Conservation (phyloP, 495 filamentous ascomycete species). For the Apiosordaria backusii region DNA sequence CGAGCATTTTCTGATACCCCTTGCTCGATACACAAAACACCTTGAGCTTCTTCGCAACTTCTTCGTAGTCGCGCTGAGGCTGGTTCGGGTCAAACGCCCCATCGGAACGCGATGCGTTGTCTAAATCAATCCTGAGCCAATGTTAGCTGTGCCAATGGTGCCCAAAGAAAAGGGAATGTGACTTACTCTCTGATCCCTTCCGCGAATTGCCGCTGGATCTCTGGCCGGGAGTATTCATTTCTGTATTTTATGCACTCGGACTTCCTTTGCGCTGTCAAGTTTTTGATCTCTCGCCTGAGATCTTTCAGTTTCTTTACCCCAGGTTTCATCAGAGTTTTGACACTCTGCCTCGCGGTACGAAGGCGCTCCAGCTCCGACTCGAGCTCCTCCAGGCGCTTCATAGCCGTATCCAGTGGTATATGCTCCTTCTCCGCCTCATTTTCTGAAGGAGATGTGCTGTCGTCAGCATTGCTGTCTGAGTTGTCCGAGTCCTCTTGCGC, state of each 20-base stretch:
- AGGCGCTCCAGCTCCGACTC: too few species aligned
- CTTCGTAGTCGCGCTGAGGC: constrained; percentile 52
- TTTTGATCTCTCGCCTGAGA: constrained; percentile 26
- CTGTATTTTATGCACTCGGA: constrained; percentile 51
- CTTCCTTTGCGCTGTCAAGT: constrained; percentile 30
- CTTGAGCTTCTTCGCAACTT: constrained; percentile 49
- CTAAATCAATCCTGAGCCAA: constrained; percentile 20
- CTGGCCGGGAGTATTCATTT: constrained; percentile 50
- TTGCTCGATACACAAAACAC: constrained; percentile 61
- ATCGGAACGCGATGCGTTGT: constrained; percentile 11
- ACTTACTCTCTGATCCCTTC: constrained; percentile 49
- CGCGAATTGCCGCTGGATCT: constrained; percentile 56
- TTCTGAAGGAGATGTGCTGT: too few species aligned
- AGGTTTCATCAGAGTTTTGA: constrained; percentile 20
- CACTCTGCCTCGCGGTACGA: too few species aligned
- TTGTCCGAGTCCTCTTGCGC: too few species aligned
- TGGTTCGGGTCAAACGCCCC: constrained; percentile 30
- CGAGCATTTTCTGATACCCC: constrained; percentile 58
- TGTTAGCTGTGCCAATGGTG: constrained; percentile 18
- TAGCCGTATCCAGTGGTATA: too few species aligned
- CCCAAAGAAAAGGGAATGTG: neutral
- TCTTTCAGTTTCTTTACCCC: neutral
- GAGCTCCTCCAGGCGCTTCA: too few species aligned
- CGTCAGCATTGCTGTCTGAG: too few species aligned
- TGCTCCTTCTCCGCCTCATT: too few species aligned